phyloP scores from a whole-genome alignment of 2,329 filamentous ascomycete genomes.

The Trichoderma sp. region DNA sequence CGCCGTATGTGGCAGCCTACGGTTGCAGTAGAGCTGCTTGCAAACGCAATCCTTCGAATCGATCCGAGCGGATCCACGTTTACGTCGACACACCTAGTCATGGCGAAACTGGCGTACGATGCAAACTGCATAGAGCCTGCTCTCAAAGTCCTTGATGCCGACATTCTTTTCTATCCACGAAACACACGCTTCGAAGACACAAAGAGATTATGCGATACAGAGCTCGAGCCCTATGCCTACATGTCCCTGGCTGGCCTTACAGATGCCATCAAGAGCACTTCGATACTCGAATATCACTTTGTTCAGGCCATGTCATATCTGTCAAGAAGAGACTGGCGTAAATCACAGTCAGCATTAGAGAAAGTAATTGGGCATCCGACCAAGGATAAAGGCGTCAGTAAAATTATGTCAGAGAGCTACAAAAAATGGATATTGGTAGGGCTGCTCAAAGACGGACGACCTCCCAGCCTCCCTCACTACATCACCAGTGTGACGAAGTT shows the following conservation, averaged over 20 bases:
- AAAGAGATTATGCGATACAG: conserved; percentile 49
- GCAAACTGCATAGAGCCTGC: conserved; percentile 55
- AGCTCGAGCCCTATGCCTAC: conserved; percentile 54
- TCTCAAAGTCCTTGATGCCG: conserved; percentile 63
- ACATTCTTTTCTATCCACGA: conserved; percentile 65
- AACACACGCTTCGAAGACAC: conserved; percentile 43
- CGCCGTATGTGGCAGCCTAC: conserved; percentile 42
- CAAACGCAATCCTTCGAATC: conserved; percentile 61
- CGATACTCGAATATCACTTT: conserved; percentile 69
- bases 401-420: conserved; percentile 84
- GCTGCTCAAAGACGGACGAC: conserved; percentile 68
- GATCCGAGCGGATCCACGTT: conserved; percentile 68
- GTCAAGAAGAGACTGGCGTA: conserved; percentile 60
- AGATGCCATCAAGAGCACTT: conserved; percentile 45
- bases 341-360: conserved; percentile 63
- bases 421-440: conserved; percentile 86
- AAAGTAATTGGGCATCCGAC: conserved; percentile 68
- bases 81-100: conserved; percentile 61
- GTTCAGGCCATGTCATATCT: conserved; percentile 66
- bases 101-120: conserved; percentile 61
- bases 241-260: conserved; percentile 65
- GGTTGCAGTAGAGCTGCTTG: conserved; percentile 49
- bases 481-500: conserved; percentile 56
- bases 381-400: conserved; percentile 64
- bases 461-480: conserved; percentile 56